These are phyloP conservation scores for Pelargonium nanum DNA, from an alignment of 345 rosid species.

Conservation along the genomic window DNA sequence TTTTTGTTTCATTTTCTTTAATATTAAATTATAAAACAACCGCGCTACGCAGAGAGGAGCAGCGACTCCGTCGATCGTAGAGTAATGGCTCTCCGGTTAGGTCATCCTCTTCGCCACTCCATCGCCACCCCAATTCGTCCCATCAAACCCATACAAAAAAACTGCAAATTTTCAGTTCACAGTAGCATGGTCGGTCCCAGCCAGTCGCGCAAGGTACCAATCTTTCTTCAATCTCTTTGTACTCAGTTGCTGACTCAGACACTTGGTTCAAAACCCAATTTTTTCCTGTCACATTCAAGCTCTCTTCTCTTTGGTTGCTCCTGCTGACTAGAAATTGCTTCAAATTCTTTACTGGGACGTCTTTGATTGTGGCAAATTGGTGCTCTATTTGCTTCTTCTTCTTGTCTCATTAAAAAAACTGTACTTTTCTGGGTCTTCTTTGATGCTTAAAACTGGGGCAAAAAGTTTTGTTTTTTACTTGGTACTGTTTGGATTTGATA, in stretches of 20 bases:
- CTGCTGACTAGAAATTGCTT: background rate
- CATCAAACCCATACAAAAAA: constrained; percentile 16
- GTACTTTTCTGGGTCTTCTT: background rate
- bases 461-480: background rate
- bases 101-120: constrained; percentile 14
- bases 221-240: background rate
- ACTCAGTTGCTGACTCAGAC: background rate
- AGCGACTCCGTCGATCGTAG: background rate
- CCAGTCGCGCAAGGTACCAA: constrained; percentile 37
- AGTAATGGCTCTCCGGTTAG: constrained; percentile 23
- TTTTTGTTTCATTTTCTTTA: no score
- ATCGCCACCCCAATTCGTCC: constrained; percentile 13
- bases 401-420: background rate
- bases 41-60: background rate
- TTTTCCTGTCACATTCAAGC: background rate
- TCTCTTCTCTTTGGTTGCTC: background rate
- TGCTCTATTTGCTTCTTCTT: background rate
- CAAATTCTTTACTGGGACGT: background rate
- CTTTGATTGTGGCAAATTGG: background rate
- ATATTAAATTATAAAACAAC: background rate
- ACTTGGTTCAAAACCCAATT: background rate
- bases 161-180: constrained; percentile 35
- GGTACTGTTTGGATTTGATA: background rate
- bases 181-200: constrained; percentile 22
- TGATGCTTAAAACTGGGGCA: background rate